Base-by-base conservation (phyloP, 2,329 filamentous ascomycete species). In the Neobulgaria alba region DNA sequence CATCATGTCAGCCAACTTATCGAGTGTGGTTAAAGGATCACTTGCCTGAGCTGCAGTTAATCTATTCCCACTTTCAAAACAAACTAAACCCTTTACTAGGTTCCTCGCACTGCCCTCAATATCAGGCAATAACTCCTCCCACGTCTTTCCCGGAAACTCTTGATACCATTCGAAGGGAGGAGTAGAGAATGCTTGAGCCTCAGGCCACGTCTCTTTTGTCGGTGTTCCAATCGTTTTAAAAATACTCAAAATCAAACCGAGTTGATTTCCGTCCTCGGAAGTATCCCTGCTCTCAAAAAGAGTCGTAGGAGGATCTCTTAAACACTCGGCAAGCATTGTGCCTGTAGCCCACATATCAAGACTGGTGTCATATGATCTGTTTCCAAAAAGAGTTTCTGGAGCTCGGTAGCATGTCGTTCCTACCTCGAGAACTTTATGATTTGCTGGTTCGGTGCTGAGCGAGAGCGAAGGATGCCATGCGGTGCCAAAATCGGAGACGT, bases 261-360 rank as follows among this genome's bases (percentile, higher is more conserved):
- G 69, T 63, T 98, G 92, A 57, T 85, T 96, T 0, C 93, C 92
- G 37, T 96, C 73, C 53, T 94, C 86, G 45, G 75, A 69, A 0
- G 66, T 69, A 2, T 71, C 61, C 1, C 87, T 84, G 3, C 87
- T 85, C 58, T 92, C 82, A 53, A 98, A 96, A 1, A 96, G 68
- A 0, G 82, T 72, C n/a, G 45, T 65, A 33, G 65, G 77, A 52
- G 59, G 70, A 49, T 50, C 69, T 47, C 61, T 71, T 57, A 66
- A 79, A 57, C 61, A 85, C 62, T 96, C 89, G 3, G 87, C 85
- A 9, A 93, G 75, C 55, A 95, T 82, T 47, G 82, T 82, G 1
- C 93, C 92, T 0, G 83, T 73, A 3, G 80, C 84, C 92, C 93
- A 98, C 64, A 96, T 78, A 61, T 98, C 92, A 2, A 96, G 71